phyloP scores from a whole-genome alignment of 805 yeast species.

The Barnettozyma salicaria region DNA sequence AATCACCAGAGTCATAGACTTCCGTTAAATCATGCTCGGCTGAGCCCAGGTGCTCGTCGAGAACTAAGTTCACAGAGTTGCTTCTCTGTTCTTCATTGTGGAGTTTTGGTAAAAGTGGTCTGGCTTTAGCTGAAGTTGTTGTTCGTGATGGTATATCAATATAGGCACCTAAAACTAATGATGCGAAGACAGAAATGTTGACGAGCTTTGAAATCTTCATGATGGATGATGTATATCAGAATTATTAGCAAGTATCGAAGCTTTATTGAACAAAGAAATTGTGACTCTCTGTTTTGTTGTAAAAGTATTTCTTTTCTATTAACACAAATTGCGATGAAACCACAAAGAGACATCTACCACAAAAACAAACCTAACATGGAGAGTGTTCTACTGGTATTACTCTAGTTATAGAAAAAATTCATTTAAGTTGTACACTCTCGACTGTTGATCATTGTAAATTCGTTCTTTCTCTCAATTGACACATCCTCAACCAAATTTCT shows the following conservation, averaged over 20 bases:
- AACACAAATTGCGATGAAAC: no score
- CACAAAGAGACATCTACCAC: no score
- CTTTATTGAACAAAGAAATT: background rate
- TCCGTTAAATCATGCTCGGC: background rate
- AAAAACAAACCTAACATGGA: no score
- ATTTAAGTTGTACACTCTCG: no score
- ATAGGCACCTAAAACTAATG: background rate
- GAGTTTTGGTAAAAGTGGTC: constrained; percentile 2
- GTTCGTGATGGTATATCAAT: constrained; percentile 1
- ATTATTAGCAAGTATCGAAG: background rate
- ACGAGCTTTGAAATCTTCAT: constrained; percentile 6
- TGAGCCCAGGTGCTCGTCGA: no score
- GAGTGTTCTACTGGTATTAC: no score
- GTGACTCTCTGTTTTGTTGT: no score
- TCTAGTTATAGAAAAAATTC: no score
- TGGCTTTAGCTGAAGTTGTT: constrained; percentile 3
- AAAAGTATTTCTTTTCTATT: no score
- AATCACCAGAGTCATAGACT: constrained; percentile 1
- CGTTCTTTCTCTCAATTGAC: constrained; percentile 11
- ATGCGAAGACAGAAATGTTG: background rate
- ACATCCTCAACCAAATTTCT: constrained; percentile 44
- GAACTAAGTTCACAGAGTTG: background rate
- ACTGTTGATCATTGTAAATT: no score
- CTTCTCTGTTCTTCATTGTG: background rate
- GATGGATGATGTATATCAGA: background rate